Conservation (phyloP, 2,329 filamentous ascomycete species). For the Penicillium nordicum region DNA sequence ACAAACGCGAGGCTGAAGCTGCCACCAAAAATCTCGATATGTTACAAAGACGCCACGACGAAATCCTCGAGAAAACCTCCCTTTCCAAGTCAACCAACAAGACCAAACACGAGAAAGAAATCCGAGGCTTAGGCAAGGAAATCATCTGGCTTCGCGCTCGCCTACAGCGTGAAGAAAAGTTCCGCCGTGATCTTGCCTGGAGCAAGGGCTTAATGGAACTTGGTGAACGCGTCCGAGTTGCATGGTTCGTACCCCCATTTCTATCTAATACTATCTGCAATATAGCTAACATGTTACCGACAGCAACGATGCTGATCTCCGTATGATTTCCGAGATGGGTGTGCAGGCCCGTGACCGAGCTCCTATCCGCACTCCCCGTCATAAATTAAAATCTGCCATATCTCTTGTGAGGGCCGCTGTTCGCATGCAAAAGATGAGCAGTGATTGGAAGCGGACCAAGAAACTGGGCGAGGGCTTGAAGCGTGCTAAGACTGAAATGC, state of each 20-base stretch:
- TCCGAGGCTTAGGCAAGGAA: constrained; percentile 80
- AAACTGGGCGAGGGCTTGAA: constrained; percentile 45
- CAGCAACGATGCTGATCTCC: constrained; percentile 89
- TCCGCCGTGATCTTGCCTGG: constrained; percentile 76
- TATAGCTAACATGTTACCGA: constrained; percentile 22
- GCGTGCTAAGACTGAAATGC: constrained; percentile 41
- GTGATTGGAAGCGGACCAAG: constrained; percentile 44
- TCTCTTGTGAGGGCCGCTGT: constrained; percentile 43
- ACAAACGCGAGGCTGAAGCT: constrained; percentile 41
- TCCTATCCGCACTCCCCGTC: constrained; percentile 34
- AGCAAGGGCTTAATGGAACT: constrained; percentile 85
- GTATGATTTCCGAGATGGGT: constrained; percentile 79
- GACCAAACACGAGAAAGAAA: constrained; percentile 56
- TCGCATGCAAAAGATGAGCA: constrained; percentile 46
- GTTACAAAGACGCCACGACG: constrained; percentile 61
- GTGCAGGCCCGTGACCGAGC: constrained; percentile 48
- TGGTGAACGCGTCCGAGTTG: constrained; percentile 59
- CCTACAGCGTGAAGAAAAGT: constrained; percentile 72
- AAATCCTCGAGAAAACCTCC: constrained; percentile 51
- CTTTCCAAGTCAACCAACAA: constrained; percentile 42
- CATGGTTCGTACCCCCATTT: constrained; percentile 67
- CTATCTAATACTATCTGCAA: constrained; percentile 2
- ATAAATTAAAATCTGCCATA: constrained; percentile 44
- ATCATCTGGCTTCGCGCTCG: constrained; percentile 86
- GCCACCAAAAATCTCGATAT: constrained; percentile 44